phyloP scores from a whole-genome alignment of 495 filamentous ascomycete genomes.

The Talaromyces nanjingensis region DNA sequence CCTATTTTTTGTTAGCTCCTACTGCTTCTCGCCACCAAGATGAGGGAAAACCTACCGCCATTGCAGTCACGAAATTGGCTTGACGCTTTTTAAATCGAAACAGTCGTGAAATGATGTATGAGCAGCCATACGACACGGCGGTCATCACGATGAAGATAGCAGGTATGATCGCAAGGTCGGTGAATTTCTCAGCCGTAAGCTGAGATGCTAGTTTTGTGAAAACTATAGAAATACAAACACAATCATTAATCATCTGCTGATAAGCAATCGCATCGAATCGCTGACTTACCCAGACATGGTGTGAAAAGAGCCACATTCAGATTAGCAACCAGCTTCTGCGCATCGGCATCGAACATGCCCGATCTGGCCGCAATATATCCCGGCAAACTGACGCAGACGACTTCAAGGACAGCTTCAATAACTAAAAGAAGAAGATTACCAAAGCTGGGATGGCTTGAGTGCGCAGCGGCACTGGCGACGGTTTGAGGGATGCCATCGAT shows the following conservation, averaged over 20 bases:
- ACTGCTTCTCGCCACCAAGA: not conserved
- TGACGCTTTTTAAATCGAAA: slow-evolving; percentile 78
- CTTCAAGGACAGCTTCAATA: slow-evolving; percentile 93
- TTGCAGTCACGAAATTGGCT: slow-evolving; percentile 89
- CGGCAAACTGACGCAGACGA: slow-evolving; percentile 88
- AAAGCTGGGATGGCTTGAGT: slow-evolving; percentile 58
- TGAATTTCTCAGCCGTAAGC: slow-evolving; percentile 80
- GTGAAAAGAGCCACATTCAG: slow-evolving; percentile 92
- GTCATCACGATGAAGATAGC: slow-evolving; percentile 88
- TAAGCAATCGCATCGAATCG: not conserved
- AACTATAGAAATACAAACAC: slow-evolving; percentile 42
- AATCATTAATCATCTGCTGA: not conserved
- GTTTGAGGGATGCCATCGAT: slow-evolving; percentile 25
- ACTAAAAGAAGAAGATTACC: slow-evolving; percentile 76
- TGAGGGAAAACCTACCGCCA: slow-evolving; percentile 58
- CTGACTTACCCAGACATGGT: slow-evolving; percentile 79
- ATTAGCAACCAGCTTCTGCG: slow-evolving; percentile 93
- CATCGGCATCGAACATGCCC: slow-evolving; percentile 89
- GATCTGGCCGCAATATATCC: slow-evolving; percentile 88
- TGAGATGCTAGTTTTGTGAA: slow-evolving; percentile 98
- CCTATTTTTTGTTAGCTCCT: slow-evolving; percentile 29
- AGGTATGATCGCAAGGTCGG: slow-evolving; percentile 87
- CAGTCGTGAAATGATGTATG: slow-evolving; percentile 58
- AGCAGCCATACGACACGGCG: slow-evolving; percentile 70
- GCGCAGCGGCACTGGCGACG: slow-evolving; percentile 18